phyloP scores from a whole-genome alignment of 345 rosid genomes.

The Orychophragmus violaceus region DNA sequence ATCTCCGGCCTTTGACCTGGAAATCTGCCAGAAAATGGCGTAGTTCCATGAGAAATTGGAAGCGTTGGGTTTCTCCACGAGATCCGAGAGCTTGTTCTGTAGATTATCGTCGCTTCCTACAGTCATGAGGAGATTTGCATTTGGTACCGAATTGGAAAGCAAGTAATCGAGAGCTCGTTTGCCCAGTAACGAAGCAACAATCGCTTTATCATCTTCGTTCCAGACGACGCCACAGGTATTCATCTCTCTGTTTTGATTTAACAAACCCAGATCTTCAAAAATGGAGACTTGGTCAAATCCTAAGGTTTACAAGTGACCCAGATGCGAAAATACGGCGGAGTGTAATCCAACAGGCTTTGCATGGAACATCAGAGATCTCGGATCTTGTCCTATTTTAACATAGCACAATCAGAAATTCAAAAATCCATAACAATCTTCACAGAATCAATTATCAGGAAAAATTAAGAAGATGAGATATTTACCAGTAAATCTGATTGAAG shows the following conservation, averaged over 20 bases:
- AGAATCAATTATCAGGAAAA: neutral
- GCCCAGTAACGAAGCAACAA: conserved; percentile 63
- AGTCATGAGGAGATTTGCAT: conserved; percentile 53
- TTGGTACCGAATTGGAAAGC: conserved; percentile 52
- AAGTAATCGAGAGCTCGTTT: conserved; percentile 67
- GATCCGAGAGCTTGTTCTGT: conserved; percentile 82
- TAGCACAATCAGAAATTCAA: neutral
- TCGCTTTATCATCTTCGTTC: conserved; percentile 72
- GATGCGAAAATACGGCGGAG: neutral
- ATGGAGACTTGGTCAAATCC: neutral
- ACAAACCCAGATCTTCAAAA: conserved; percentile 9
- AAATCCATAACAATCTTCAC: neutral
- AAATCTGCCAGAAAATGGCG: conserved; percentile 84
- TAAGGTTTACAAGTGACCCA: conserved; percentile 1
- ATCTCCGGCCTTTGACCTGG: conserved; percentile 70
- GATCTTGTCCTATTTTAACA: conserved; percentile 23
- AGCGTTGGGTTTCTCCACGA: conserved; percentile 60
- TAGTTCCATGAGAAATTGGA: conserved; percentile 90
- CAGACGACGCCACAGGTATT: conserved; percentile 30
- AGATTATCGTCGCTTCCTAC: conserved; percentile 57
- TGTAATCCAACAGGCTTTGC: conserved; percentile 4
- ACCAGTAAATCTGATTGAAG: neutral
- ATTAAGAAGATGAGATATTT: neutral
- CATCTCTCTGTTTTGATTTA: conserved; percentile 33
- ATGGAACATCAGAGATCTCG: conserved; percentile 31